These are phyloP conservation scores for Gossypium sturtianum DNA, from an alignment of 345 rosid species.

Conservation along the genomic window DNA sequence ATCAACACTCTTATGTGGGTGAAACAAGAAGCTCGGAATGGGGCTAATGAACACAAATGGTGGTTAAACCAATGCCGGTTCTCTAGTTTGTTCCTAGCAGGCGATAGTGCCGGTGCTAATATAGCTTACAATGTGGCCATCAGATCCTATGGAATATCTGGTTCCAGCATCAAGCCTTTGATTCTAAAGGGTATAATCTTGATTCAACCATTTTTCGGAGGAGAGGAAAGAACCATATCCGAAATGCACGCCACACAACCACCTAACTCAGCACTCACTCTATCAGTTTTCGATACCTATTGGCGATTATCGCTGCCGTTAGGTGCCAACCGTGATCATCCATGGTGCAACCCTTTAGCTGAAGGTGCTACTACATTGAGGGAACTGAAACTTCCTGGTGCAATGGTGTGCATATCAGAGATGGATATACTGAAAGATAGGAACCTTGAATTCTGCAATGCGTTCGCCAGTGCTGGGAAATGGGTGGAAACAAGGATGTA, in stretches of 20 bases:
- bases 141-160: constrained; percentile 15
- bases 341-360: constrained; percentile 66
- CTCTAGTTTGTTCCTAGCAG: constrained; percentile 44
- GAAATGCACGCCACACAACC: constrained; percentile 43
- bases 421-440: constrained; percentile 57
- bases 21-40: constrained; percentile 27
- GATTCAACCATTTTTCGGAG: constrained; percentile 72
- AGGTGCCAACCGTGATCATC: constrained; percentile 67
- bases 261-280: constrained; percentile 45
- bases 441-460: constrained; percentile 47
- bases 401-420: constrained; percentile 69
- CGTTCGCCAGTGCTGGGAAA: constrained; percentile 44
- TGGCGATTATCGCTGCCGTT: constrained; percentile 76
- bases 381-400: constrained; percentile 19
- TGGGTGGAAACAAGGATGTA: constrained; percentile 46
- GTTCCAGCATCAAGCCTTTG: constrained; percentile 15
- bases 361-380: constrained; percentile 17
- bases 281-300: constrained; percentile 57
- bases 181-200: constrained; percentile 44
- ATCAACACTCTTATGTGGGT: constrained; percentile 50
- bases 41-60: constrained; percentile 35
- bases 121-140: constrained; percentile 47
- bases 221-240: constrained; percentile 46
- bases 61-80: constrained; percentile 43
- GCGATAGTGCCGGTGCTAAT: constrained; percentile 80